Percentiles rank a stretch among this genome's conserved stretches.
phyloP scores from a whole-genome alignment of 2,329 filamentous ascomycete genomes.

The Scortechinia acanthostroma region DNA sequence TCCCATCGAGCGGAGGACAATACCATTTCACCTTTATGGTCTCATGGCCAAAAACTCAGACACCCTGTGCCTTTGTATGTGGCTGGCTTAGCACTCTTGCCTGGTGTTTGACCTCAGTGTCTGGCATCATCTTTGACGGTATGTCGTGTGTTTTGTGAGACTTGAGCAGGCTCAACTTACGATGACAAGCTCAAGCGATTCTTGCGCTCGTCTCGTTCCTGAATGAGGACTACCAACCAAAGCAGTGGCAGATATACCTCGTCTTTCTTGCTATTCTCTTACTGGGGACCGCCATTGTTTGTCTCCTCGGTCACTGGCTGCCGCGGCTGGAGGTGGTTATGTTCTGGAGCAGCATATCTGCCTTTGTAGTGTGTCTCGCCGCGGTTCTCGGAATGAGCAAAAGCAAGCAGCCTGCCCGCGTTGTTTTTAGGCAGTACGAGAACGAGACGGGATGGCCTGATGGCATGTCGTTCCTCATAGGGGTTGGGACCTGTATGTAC shows the following conservation, averaged over 20 bases:
- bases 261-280: slow-evolving; percentile 7
- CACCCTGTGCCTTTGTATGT: background rate
- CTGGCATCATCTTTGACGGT: background rate
- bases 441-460: background rate
- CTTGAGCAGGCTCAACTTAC: background rate
- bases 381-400: background rate
- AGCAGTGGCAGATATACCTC: slow-evolving; percentile 8
- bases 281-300: slow-evolving; percentile 5
- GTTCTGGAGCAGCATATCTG: background rate
- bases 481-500: background rate
- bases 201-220: no score
- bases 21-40: slow-evolving; percentile 18
- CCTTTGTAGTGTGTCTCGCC: background rate
- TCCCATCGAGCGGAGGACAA: slow-evolving; percentile 8
- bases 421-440: background rate
- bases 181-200: no score
- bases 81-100: background rate
- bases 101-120: background rate
- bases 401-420: background rate
- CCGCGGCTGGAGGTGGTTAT: slow-evolving; percentile 4
- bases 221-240: slow-evolving; percentile 6
- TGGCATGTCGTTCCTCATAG: background rate
- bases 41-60: slow-evolving; percentile 7
- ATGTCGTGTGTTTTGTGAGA: background rate
- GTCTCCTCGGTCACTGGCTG: slow-evolving; percentile 3